These are phyloP conservation scores for Microbotryum lychnidis-dioicae DNA, from an alignment of 1,284 basidiomycete genomes.

Conservation along the genomic window DNA sequence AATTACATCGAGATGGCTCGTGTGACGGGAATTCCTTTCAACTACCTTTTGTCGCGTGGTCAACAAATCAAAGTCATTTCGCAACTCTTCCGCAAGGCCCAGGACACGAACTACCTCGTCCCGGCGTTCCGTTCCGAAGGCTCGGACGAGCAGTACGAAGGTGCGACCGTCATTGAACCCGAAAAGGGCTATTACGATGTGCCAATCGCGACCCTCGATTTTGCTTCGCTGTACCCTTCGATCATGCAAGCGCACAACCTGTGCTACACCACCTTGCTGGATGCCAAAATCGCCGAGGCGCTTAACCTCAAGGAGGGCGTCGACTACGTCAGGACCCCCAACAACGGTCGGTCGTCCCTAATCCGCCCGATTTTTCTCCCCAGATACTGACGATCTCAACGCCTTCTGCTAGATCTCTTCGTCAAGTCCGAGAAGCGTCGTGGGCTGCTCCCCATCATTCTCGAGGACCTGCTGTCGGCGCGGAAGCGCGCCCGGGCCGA, in stretches of 20 bases:
- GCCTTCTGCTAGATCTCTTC: conserved; percentile 57
- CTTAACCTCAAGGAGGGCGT: conserved; percentile 66
- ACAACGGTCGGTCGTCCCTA: conserved; percentile 58
- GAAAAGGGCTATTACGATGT: conserved; percentile 86
- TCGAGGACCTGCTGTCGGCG: conserved; percentile 83
- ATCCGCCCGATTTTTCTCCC: not conserved
- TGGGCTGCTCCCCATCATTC: conserved; percentile 77
- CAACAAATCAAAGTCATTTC: conserved; percentile 96
- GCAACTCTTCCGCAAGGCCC: conserved; percentile 81
- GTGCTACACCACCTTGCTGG: conserved; percentile 85
- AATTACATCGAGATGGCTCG: conserved; percentile 94
- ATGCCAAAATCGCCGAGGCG: conserved; percentile 66
- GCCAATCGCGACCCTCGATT: conserved; percentile 92
- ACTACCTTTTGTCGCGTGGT: conserved; percentile 78
- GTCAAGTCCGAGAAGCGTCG: conserved; percentile 64
- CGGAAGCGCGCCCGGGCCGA: conserved; percentile 89
- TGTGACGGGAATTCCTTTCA: conserved; percentile 96
- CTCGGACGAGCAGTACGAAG: conserved; percentile 90
- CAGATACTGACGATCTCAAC: not conserved
- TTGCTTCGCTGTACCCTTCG: conserved; percentile 91
- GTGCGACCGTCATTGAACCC: conserved; percentile 93
- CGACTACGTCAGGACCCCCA: conserved; percentile 82
- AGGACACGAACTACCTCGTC: conserved; percentile 75
- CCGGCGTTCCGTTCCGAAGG: conserved; percentile 77
- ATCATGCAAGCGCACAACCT: conserved; percentile 99